phyloP scores from a whole-genome alignment of 2,329 filamentous ascomycete species.

The Exophiala sp. region DNA sequence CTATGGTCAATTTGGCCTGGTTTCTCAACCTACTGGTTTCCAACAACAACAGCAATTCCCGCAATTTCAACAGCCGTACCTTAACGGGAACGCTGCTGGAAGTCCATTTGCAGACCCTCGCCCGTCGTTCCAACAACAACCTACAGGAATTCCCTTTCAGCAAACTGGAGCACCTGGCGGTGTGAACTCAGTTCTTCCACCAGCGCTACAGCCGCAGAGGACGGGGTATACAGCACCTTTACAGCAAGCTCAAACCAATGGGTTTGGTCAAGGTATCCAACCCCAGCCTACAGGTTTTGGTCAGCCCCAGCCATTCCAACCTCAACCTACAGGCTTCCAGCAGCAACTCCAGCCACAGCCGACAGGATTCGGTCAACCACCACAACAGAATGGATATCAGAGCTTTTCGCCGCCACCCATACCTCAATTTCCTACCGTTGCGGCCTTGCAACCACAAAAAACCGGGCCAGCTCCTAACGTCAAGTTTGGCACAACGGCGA shows the following conservation, averaged over 20 bases:
- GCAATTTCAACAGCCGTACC: slow-evolving; percentile 49
- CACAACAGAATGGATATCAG: slow-evolving; percentile 48
- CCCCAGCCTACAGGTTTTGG: slow-evolving; percentile 64
- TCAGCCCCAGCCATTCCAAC: slow-evolving; percentile 5
- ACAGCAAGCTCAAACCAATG: slow-evolving; percentile 47
- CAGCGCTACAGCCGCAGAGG: slow-evolving; percentile 46
- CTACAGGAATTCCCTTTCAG: slow-evolving; percentile 51
- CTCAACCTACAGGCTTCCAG: slow-evolving; percentile 55
- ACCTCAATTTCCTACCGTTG: slow-evolving; percentile 54
- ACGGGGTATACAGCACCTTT: slow-evolving; percentile 42
- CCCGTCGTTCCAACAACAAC: slow-evolving; percentile 48
- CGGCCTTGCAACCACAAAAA: slow-evolving; percentile 70
- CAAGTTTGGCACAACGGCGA: slow-evolving; percentile 73
- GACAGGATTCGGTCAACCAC: slow-evolving; percentile 34
- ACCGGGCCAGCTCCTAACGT: slow-evolving; percentile 84
- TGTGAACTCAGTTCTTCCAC: slow-evolving; percentile 53
- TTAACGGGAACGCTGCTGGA: slow-evolving; percentile 43
- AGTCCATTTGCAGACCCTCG: slow-evolving; percentile 56
- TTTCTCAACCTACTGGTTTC: slow-evolving; percentile 48
- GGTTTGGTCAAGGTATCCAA: slow-evolving; percentile 45
- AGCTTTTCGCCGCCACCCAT: slow-evolving; percentile 53
- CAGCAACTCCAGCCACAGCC: slow-evolving; percentile 23
- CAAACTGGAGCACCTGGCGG: slow-evolving; percentile 49
- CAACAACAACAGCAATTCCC: slow-evolving; percentile 52
- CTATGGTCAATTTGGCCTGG: slow-evolving; percentile 44